Conservation (phyloP, 2,329 filamentous ascomycete genomes). For the Cladorrhinum sp. region DNA sequence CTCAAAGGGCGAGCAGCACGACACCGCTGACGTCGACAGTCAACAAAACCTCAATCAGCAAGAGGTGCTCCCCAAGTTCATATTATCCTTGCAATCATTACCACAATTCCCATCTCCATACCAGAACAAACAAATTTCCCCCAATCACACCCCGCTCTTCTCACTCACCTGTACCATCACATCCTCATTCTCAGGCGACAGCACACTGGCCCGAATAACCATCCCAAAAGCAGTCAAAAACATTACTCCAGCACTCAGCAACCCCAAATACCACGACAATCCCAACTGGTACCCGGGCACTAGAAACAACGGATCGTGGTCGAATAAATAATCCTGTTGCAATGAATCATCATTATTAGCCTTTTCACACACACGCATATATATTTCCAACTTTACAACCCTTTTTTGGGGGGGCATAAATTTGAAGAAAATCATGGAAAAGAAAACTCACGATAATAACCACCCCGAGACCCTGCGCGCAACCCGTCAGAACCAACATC, state of each 20-base stretch:
- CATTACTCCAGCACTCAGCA: conserved; percentile 52
- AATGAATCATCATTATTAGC: conserved; percentile 6
- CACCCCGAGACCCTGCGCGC: conserved; percentile 53
- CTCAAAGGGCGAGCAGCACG: too few relatives aligned
- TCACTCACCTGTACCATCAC: background rate
- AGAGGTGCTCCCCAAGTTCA: too few relatives aligned
- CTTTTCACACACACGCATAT: background rate
- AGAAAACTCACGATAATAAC: conserved; percentile 77
- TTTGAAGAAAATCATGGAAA: too few relatives aligned
- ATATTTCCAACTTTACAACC: background rate
- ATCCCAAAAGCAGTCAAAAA: conserved; percentile 57
- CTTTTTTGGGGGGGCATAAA: too few relatives aligned
- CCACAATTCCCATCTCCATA: too few relatives aligned
- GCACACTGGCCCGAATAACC: conserved; percentile 61
- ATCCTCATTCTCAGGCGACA: conserved; percentile 66
- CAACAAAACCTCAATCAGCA: too few relatives aligned
- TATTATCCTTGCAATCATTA: too few relatives aligned
- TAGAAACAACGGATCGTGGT: conserved; percentile 79
- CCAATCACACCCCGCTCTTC: background rate
- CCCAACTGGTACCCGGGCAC: conserved; percentile 77
- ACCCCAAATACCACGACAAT: conserved; percentile 71
- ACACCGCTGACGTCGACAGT: too few relatives aligned
- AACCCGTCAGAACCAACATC: background rate
- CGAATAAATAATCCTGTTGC: conserved; percentile 72
- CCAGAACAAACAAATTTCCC: too few relatives aligned